Conservation (phyloP, 768 basidiomycete genomes). For the Phanerochaete sordida region DNA sequence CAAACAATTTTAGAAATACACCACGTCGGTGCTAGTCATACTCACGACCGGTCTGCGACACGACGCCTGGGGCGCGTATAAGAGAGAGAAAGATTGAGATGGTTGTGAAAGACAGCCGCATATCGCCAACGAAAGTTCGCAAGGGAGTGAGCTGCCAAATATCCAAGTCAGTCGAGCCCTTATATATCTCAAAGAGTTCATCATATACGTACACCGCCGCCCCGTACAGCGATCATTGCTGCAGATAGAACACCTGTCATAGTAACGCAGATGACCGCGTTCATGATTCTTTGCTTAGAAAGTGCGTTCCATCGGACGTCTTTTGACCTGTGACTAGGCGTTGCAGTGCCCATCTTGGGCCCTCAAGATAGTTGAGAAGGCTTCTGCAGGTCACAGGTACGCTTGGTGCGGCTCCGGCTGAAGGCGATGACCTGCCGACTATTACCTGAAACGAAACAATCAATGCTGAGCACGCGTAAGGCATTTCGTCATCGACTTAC, state of each 20-base stretch:
- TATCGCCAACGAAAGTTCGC: background rate
- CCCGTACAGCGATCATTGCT: background rate
- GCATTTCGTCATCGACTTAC: background rate
- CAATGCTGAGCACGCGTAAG: too few relatives aligned
- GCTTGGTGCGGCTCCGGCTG: too few relatives aligned
- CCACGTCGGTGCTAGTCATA: background rate
- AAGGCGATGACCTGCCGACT: too few relatives aligned
- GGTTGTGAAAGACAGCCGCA: background rate
- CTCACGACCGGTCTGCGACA: constrained; percentile 8
- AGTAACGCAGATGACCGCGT: background rate
- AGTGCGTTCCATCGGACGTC: background rate
- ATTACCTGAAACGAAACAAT: background rate
- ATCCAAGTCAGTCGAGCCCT: background rate
- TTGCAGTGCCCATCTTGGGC: background rate
- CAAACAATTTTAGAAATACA: background rate
- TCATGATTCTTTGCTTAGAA: background rate
- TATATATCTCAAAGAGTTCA: background rate
- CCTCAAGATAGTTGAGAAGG: background rate
- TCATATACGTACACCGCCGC: background rate
- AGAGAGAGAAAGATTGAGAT: background rate
- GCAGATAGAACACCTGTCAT: background rate
- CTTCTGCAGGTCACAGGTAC: background rate
- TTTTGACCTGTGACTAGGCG: background rate
- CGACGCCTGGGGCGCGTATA: background rate
- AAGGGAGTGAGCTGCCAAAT: background rate